Evolutionary conservation across 768 basidiomycete species (phyloP).

Genomic region (Suillus decipiens): DNA sequence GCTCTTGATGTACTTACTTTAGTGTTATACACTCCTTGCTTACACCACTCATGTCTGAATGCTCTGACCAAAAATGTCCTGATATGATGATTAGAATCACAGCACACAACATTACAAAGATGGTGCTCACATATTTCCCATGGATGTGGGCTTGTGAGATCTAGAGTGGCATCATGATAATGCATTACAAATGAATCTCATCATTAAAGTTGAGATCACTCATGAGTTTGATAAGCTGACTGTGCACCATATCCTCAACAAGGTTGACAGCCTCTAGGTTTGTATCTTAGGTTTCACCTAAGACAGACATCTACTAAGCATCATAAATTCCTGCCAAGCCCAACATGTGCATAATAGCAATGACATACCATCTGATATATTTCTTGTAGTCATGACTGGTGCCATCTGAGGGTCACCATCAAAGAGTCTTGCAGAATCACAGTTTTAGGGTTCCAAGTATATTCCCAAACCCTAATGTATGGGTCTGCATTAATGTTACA

Average conservation of each 20-base stretch:
- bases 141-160: conserved; percentile 88
- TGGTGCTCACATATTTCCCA: too few relatives aligned
- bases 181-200: conserved; percentile 9
- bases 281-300: conserved; percentile 93
- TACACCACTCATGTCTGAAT: too few relatives aligned
- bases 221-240: conserved; percentile 90
- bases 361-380: conserved; percentile 86
- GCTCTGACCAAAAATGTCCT: too few relatives aligned
- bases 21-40: too few relatives aligned
- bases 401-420: conserved; percentile 15
- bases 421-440: too few relatives aligned
- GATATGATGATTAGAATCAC: too few relatives aligned
- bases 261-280: conserved; percentile 84
- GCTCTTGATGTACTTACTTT: too few relatives aligned
- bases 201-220: conserved; percentile 18
- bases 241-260: conserved; percentile 90
- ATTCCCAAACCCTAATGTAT: too few relatives aligned
- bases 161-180: conserved; percentile 44
- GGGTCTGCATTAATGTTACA: too few relatives aligned
- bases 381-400: conserved; percentile 73
- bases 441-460: too few relatives aligned
- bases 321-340: neutral
- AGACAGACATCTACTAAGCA: conserved; percentile 83
- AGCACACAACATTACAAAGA: too few relatives aligned
- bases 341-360: neutral